Base-by-base conservation (phyloP, 176 grass and related monocot species). In the Carex pumila region DNA sequence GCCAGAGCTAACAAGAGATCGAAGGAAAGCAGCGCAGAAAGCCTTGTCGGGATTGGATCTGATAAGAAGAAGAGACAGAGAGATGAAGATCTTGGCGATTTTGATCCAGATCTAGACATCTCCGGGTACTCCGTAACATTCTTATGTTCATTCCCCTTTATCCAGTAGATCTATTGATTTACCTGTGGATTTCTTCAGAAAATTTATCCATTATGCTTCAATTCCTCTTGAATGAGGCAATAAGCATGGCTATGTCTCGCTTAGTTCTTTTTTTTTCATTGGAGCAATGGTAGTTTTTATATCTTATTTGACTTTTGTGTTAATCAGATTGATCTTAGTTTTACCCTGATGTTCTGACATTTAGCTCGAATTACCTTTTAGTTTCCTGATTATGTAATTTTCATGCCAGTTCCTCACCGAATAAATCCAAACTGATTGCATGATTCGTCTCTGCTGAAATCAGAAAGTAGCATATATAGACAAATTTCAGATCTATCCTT, bases 101-200 rank as follows among this genome's bases (percentile, higher is more conserved):
- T 31, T 52, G 80, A 82, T 82, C 61, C 80, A 30, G 80, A 82
- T 53, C 80, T 82, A 1, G 80, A 82, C 52, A 62, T 82, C 63
- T 82, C 80, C 59, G 67, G 61, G 80, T 82, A 50, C 29, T 59
- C 7, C 1, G 4, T 54, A 6, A 61, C 6, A 14, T 69, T 79
- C 50, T 60, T 1, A 10, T 32, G 3, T 43, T 22, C 34, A 41
- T 12, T 53, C 43, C 10, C n/a, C 65, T 45, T 29, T 66, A 75
- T 52, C 3, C 4, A 5, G 22, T 76, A 76, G 11, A 76, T 76
- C 49, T 76, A 30, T 55, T 76, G 17, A 4, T 73, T 65, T 49
- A 22, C 70, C n/a, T 73, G 43, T 50, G 12, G 41, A 73, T 65
- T 55, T 58, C 0, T 29, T 75, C 49, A 18, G 5, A 21, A 11